Evolutionary conservation across 805 yeast species (phyloP).

Genomic region (Candida pseudoglaebosa): DNA sequence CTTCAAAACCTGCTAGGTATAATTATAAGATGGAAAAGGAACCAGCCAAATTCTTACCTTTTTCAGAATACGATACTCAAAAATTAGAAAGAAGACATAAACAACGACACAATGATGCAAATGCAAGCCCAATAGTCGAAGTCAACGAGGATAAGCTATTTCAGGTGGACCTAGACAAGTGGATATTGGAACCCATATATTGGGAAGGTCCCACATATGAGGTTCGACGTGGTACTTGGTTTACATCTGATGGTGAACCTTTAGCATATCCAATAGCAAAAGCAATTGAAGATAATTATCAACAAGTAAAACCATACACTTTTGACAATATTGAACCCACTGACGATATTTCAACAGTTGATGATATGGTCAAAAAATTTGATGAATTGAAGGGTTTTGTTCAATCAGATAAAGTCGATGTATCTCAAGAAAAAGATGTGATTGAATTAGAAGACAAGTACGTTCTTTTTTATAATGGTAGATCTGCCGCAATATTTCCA

Average conservation of each 20-base stretch:
- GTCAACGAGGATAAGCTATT: conserved; percentile 83
- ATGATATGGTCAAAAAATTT: conserved; percentile 15
- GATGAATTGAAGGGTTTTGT: conserved; percentile 10
- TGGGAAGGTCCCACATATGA: conserved; percentile 89
- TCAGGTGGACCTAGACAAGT: conserved; percentile 57
- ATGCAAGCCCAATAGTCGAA: conserved; percentile 29
- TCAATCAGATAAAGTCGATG: conserved; percentile 12
- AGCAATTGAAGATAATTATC: conserved; percentile 57
- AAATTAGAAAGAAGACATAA: conserved; percentile 54
- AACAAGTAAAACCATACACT: conserved; percentile 32
- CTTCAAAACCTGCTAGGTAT: conserved; percentile 59
- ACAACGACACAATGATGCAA: conserved; percentile 8
- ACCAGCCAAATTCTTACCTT: conserved; percentile 64
- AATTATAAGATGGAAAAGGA: conserved; percentile 46
- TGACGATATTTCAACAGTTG: conserved; percentile 7
- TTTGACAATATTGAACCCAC: conserved; percentile 6
- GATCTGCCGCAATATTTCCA: conserved; percentile 46
- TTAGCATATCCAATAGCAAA: conserved; percentile 46
- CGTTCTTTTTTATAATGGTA: conserved; percentile 38
- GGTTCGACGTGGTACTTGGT: conserved; percentile 86
- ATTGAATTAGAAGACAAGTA: conserved; percentile 29
- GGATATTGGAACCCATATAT: conserved; percentile 63
- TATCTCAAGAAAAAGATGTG: conserved; percentile 25
- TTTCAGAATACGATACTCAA: conserved; percentile 58
- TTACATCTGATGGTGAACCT: conserved; percentile 54